Percentiles rank a stretch among this genome's conserved stretches.
These are phyloP conservation scores for Tilletiopsis washingtonensis DNA, from an alignment of 1,284 basidiomycete genomes.

Conservation along the genomic window DNA sequence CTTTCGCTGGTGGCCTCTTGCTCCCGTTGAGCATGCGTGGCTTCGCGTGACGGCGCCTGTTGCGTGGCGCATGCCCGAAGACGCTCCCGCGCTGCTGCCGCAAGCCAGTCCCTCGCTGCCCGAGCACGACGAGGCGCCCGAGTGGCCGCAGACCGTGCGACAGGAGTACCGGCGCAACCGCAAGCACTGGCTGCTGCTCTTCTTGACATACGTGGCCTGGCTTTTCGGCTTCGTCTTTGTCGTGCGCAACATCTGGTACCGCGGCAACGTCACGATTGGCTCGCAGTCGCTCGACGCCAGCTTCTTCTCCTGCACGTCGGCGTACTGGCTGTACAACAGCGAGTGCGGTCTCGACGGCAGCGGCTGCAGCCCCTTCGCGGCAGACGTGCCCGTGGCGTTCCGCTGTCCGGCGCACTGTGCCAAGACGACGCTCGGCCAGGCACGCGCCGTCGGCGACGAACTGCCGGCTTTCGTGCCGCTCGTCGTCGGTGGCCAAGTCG, in stretches of 20 bases:
- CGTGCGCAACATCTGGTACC: slow-evolving; percentile 30
- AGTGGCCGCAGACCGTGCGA: slow-evolving; percentile 14
- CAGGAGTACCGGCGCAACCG: slow-evolving; percentile 19
- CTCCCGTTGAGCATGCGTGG: slow-evolving; percentile 23
- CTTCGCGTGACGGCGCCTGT: slow-evolving; percentile 12
- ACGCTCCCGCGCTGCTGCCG: background rate
- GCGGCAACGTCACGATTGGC: slow-evolving; percentile 10
- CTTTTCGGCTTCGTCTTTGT: slow-evolving; percentile 31
- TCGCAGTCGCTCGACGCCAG: slow-evolving; percentile 8
- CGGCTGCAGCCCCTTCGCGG: slow-evolving; percentile 60
- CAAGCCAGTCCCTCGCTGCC: background rate
- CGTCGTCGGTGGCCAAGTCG: slow-evolving; percentile 62
- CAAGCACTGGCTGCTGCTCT: slow-evolving; percentile 31
- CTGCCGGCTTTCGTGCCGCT: slow-evolving; percentile 64
- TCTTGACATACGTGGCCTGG: slow-evolving; percentile 29
- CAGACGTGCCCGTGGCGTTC: slow-evolving; percentile 58
- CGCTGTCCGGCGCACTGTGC: slow-evolving; percentile 71
- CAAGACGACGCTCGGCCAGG: slow-evolving; percentile 63
- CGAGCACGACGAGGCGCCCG: background rate
- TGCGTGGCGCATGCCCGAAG: slow-evolving; percentile 13
- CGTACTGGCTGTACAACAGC: slow-evolving; percentile 45
- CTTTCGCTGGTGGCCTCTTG: slow-evolving; percentile 40
- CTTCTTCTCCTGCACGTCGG: slow-evolving; percentile 30
- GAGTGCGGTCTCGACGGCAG: slow-evolving; percentile 66
- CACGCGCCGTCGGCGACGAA: slow-evolving; percentile 63